Evolutionary conservation across 2,329 filamentous ascomycete genomes (phyloP).

Genomic region (Pseudocercospora fijiensis): DNA sequence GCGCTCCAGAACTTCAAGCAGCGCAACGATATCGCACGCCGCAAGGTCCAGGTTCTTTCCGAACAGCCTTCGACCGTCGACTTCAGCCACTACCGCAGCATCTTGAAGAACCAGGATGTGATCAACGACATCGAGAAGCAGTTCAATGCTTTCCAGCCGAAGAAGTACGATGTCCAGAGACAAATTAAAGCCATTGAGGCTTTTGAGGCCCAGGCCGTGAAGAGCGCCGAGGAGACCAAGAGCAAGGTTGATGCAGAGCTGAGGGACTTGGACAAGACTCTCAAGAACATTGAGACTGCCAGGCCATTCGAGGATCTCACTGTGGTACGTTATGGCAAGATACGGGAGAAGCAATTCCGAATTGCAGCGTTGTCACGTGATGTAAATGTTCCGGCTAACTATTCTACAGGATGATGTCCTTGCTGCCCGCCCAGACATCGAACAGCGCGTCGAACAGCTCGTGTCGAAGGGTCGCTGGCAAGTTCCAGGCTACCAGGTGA

Average conservation of each 20-base stretch:
- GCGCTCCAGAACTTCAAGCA: slow-evolving; percentile 98
- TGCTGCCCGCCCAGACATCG: slow-evolving; percentile 90
- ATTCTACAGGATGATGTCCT: slow-evolving; percentile 80
- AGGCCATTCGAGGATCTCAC: slow-evolving; percentile 96
- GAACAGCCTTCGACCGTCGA: slow-evolving; percentile 85
- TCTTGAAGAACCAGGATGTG: slow-evolving; percentile 94
- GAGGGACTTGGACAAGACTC: slow-evolving; percentile 86
- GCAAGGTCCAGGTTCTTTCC: slow-evolving; percentile 80
- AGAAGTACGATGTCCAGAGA: slow-evolving; percentile 85
- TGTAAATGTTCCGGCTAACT: slow-evolving; percentile 26
- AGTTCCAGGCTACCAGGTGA: slow-evolving; percentile 97
- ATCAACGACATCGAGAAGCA: slow-evolving; percentile 97
- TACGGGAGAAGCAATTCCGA: background rate
- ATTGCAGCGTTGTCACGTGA: slow-evolving; percentile 28
- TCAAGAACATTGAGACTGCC: slow-evolving; percentile 95
- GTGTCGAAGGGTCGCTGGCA: slow-evolving; percentile 98
- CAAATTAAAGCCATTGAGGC: slow-evolving; percentile 98
- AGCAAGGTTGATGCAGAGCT: slow-evolving; percentile 92
- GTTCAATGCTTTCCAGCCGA: slow-evolving; percentile 86
- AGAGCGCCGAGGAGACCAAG: slow-evolving; percentile 97
- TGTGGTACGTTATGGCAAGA: slow-evolving; percentile 67
- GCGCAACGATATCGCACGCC: slow-evolving; percentile 97
- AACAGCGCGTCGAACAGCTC: slow-evolving; percentile 91
- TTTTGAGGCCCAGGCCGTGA: slow-evolving; percentile 93
- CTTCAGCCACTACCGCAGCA: slow-evolving; percentile 86